Conservation (phyloP, 208 protist species). For the Trichomonas vaginalis region DNA sequence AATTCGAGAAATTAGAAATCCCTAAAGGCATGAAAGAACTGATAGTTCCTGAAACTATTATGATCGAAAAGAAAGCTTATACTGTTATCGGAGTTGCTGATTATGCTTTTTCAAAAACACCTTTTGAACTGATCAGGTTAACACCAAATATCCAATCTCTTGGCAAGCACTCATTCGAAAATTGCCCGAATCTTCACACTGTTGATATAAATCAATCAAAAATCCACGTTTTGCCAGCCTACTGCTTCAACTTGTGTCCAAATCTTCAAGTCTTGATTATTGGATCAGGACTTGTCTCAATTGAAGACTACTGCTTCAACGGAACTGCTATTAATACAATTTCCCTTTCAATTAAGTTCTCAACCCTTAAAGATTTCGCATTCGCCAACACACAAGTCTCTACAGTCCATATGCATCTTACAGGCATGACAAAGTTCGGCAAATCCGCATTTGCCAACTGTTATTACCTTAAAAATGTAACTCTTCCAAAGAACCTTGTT, state of each 20-base stretch:
- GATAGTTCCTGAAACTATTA: neutral
- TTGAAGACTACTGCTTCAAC: neutral
- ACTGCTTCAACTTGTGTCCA: neutral
- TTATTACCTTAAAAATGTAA: neutral
- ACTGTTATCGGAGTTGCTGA: neutral
- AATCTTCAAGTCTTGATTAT: neutral
- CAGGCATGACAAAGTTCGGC: neutral
- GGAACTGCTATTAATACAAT: neutral
- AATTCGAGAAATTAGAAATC: neutral
- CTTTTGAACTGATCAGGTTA: neutral
- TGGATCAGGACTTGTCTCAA: neutral
- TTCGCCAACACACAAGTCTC: neutral
- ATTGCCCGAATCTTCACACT: neutral
- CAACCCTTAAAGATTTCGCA: neutral
- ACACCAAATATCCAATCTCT: neutral
- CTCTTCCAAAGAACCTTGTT: neutral
- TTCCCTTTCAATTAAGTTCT: neutral
- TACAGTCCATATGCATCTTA: neutral
- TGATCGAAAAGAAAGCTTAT: neutral
- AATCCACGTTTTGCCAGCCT: neutral
- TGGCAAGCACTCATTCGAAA: neutral
- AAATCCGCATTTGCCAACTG: neutral
- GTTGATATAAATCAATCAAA: neutral
- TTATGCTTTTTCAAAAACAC: neutral
- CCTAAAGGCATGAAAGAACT: neutral